Evolutionary conservation across 371 early-diverging fungal species (phyloP), one percentile per base, ranked within the genome.

Genomic region (Smittium culicis): DNA sequence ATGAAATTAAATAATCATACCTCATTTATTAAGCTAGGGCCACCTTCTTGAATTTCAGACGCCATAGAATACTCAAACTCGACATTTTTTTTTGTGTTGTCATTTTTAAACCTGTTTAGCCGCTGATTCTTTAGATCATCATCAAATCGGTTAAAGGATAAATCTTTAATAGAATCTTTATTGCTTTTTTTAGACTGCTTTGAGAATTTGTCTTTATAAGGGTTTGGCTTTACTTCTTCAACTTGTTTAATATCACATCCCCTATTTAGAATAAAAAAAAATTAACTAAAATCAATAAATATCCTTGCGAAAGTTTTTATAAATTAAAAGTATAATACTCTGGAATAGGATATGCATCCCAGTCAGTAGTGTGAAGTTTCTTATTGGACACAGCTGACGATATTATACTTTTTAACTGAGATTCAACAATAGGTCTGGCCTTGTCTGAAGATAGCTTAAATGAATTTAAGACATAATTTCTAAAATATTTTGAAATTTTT

Each of bases 341-440:
- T 57, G 77, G 77, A 32, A 77, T 57, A 25, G 68, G 69, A 0
- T 72, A 66, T 3, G 14, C 45, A 32, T 65, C 64, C 77, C 77
- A 76, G 61, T 76, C 68, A 56, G 71, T 71, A 0, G 1, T 64
- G 14, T 66, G 20, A 8, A 76, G 59, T 66, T 76, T 72, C 14
- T 74, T 74, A 70, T 76, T 76, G 35, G 34, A 69, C 24, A 59
- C 59, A 5, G 77, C 77, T 1, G 77, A 68, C 1, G 72, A 55
- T n/a, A 76, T 74, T 1, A 76, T 76, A 67, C 76, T 72, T 54
- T 71, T 73, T 31, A 76, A 71, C 67, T 76, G 77, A 32, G 35
- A 67, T 55, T 76, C 77, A 14, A 76, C 70, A 0, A 31, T 25
- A 8, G 28, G 28, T 1, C 73, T 65, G 14, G 66, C 66, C 16